Evolutionary conservation across 2,329 filamentous ascomycete genomes (phyloP).

Genomic region (Sclerotinia glacialis): DNA sequence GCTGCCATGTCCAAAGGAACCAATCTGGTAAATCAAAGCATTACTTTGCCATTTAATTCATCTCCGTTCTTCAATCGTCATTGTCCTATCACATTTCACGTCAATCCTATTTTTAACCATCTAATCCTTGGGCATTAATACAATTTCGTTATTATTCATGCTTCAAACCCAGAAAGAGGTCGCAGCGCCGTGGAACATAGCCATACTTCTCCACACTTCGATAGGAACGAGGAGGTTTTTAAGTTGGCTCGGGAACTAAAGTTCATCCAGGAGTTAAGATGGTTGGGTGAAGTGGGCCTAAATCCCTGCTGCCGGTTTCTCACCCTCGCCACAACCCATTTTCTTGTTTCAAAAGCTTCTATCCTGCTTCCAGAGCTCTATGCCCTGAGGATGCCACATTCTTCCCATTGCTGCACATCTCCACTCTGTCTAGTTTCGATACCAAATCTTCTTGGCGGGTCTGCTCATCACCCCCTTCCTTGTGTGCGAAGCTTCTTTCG

Average conservation of each 20-base stretch:
- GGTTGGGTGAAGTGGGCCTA: conserved; percentile 16
- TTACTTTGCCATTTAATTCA: conserved; percentile 25
- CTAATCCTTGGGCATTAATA: conserved; percentile 24
- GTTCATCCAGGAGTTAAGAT: conserved; percentile 24
- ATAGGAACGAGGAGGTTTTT: conserved; percentile 4
- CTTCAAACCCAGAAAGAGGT: conserved; percentile 20
- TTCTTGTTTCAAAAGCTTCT: conserved; percentile 33
- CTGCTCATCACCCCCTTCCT: conserved; percentile 14
- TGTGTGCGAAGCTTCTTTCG: conserved; percentile 9
- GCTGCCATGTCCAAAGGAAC: not conserved
- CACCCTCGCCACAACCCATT: conserved; percentile 19
- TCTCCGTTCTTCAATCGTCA: conserved; percentile 19
- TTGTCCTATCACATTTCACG: conserved; percentile 10
- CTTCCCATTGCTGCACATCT: not conserved
- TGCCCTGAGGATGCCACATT: conserved; percentile 25
- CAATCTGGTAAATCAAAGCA: conserved; percentile 16
- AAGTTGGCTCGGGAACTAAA: conserved; percentile 10
- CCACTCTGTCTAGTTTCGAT: conserved; percentile 18
- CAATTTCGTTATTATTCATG: conserved; percentile 21
- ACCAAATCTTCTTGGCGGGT: conserved; percentile 11
- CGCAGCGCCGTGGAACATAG: conserved; percentile 13
- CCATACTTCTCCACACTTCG: conserved; percentile 20
- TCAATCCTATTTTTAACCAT: conserved; percentile 22
- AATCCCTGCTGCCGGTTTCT: conserved; percentile 16
- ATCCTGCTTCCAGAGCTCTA: conserved; percentile 33